Evolutionary conservation across 768 basidiomycete genomes (phyloP), one percentile per base, ranked within the genome.

Genomic region (Hygrocybe punicea): DNA sequence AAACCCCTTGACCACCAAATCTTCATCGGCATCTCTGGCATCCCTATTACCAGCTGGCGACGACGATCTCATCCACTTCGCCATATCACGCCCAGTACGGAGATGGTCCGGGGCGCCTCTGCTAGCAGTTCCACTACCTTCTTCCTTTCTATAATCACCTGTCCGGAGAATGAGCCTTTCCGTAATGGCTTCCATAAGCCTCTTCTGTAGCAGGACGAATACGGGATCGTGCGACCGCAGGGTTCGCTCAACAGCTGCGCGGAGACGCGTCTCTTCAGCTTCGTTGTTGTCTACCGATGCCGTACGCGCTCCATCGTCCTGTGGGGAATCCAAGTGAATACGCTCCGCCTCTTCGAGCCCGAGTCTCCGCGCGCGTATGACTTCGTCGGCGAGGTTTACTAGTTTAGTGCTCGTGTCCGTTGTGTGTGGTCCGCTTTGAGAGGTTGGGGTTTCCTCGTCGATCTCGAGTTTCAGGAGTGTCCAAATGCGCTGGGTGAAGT

Each of bases 361-460:
- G 17, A 71, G 65, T 25, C 71, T 69, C 29, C 78, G 78, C 5
- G 81, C 82, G 21, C 79, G 83, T 29, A 89, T 67, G 45, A 90
- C 83, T 65, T 91, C 89, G 63, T 90, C 89, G 1, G 84, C 86
- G 23, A 91, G 79, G 65, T 90, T 84, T 46, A 84, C 66, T 36
- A 89, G 67, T 63, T 85, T 87, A 16, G 84, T 84, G 1, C 70
- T 64, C 37, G 69, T 64, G 24, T 50, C 52, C 34, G 63, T 24
- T 42, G 57, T 44, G 55, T 62, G 23, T 60, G 53, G 36, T 69
- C 69, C 40, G 39, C 39, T 16, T 42, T 19, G 19, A 19, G 45
- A 6, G 45, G 21, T 5, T 6, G 23, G 4, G 11, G n/a, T n/a
- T n/a, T 71, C 75, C 1, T 77, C 69, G 57, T 77, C 76, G 44